phyloP scores from a whole-genome alignment of 495 filamentous ascomycete species.

The Hypoxylon subgilvum region DNA sequence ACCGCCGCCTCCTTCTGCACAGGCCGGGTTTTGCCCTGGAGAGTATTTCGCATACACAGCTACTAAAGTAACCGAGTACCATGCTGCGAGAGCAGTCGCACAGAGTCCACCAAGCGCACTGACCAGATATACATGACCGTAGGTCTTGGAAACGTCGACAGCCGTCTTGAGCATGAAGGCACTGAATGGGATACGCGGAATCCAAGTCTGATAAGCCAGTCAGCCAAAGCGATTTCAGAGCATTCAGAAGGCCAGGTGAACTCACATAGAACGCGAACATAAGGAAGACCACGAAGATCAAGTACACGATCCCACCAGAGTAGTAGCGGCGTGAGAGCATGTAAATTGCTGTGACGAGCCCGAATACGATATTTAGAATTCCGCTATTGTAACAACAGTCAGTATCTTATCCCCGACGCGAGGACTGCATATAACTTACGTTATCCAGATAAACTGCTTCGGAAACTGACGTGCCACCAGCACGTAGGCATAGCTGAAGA shows the following conservation, averaged over 20 bases:
- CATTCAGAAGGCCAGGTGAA: background rate
- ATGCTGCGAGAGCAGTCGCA: slow-evolving; percentile 73
- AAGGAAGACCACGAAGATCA: slow-evolving; percentile 74
- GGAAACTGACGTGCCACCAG: slow-evolving; percentile 78
- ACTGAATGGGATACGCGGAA: slow-evolving; percentile 84
- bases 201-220: slow-evolving; percentile 67
- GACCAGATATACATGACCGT: slow-evolving; percentile 86
- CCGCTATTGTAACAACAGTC: slow-evolving; percentile 70
- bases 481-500: slow-evolving; percentile 78
- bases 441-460: slow-evolving; percentile 90
- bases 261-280: slow-evolving; percentile 49
- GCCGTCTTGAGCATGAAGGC: slow-evolving; percentile 86
- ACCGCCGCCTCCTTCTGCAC: slow-evolving; percentile 63
- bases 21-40: slow-evolving; percentile 72
- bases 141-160: slow-evolving; percentile 82
- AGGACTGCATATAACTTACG: slow-evolving; percentile 50
- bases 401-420: slow-evolving; percentile 55
- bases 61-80: slow-evolving; percentile 65
- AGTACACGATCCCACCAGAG: slow-evolving; percentile 82
- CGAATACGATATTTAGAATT: slow-evolving; percentile 83
- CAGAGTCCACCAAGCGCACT: slow-evolving; percentile 78
- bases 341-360: slow-evolving; percentile 68
- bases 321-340: slow-evolving; percentile 74
- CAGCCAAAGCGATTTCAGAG: background rate
- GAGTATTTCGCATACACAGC: slow-evolving; percentile 80